A percentile compares a stretch with the other conserved stretches of the same genome.
phyloP scores from a whole-genome alignment of 2,329 filamentous ascomycete species.

The Verruconis gallopava region DNA sequence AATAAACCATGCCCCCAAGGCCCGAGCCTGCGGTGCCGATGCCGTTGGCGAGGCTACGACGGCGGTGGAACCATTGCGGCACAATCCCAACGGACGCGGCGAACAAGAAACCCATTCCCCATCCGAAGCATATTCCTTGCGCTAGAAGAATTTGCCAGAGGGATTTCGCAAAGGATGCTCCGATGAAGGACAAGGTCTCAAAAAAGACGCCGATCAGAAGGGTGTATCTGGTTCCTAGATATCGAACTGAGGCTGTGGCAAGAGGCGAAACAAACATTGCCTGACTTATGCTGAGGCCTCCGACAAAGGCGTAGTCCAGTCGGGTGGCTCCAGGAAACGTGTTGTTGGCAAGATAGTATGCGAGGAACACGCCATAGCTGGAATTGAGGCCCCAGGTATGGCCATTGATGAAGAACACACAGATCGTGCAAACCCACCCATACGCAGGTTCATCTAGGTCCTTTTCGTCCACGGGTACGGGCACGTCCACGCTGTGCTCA shows the following conservation, averaged over 20 bases:
- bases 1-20: conserved; percentile 60
- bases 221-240: conserved; percentile 49
- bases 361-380: conserved; percentile 60
- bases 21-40: conserved; percentile 57
- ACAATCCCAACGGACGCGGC: conserved; percentile 54
- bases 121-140: conserved; percentile 65
- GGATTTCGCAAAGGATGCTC: conserved; percentile 7
- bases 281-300: conserved; percentile 52
- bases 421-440: conserved; percentile 22
- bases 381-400: conserved; percentile 66
- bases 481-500: no score
- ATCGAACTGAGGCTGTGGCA: conserved; percentile 47
- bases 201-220: conserved; percentile 46
- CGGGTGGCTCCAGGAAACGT: conserved; percentile 50
- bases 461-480: no score
- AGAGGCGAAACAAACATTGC: conserved; percentile 57
- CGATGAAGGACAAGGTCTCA: conserved; percentile 8
- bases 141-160: conserved; percentile 61
- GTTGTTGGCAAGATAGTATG: conserved; percentile 56
- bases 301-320: conserved; percentile 66
- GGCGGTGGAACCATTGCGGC: conserved; percentile 61
- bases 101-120: conserved; percentile 67
- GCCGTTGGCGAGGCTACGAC: conserved; percentile 56
- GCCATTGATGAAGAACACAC: conserved; percentile 44
- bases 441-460: conserved; percentile 18